Evolutionary conservation across 2,329 filamentous ascomycete genomes (phyloP), one percentile per base, ranked within the genome.

Genomic region (Rugonectria rugulosa): DNA sequence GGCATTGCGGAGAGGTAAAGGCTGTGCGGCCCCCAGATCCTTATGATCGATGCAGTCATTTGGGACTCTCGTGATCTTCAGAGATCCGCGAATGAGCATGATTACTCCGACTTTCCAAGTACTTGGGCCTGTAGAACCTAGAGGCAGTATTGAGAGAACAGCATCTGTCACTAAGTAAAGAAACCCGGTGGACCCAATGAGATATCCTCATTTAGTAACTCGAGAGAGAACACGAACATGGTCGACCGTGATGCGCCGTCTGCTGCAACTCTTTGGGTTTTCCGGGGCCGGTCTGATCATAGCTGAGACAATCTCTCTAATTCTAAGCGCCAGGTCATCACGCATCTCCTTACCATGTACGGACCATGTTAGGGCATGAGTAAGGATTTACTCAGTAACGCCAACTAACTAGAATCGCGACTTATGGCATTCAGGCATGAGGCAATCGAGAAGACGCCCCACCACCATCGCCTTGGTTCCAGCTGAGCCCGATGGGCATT

Each of bases 241-340:
- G 43, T 47, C 41, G 21, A 34, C 40, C 12, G 19, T 41, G n/a
- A 54, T 49, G 12, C 7, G 10, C 27, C 19, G 9, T 49, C 23
- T 29, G 15, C 51, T 42, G 27, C 37, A 42, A 43, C 47, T 36
- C 21, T 36, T 19, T 5, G 29, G 12, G 29, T n/a, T 32, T n/a
- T 32, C 29, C 12, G 29, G 26, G 45, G 45, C 21, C 34, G 15
- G 17, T 37, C 45, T 21, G 23, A 15, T 20, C n/a, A 20, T 26
- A 14, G 20, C 27, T 23, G 29, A 24, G 9, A 23, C 34, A 19
- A 10, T 17, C 14, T 32, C 10, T 12, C 26, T 37, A 57, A 41
- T 49, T 53, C 53, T 44, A 62, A 59, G 59, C 53, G 60, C 51
- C 60, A 57, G 26, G 58, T 54, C 56, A 62, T 59, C 54, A 49